phyloP scores from a whole-genome alignment of 495 filamentous ascomycete genomes.

The Podospora bellae-mahoneyi region DNA sequence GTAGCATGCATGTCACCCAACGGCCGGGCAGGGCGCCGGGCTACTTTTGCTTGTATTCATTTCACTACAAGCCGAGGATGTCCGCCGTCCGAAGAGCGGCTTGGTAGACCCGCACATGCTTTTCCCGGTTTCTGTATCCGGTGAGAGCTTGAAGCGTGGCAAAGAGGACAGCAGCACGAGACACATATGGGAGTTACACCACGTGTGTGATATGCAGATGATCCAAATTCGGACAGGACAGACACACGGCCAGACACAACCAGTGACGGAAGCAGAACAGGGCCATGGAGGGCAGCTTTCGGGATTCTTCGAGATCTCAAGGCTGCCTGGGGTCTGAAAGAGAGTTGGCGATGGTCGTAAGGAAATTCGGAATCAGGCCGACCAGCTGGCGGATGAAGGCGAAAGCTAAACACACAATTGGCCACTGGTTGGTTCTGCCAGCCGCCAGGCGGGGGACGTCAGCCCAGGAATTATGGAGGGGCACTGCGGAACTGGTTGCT shows the following conservation, averaged over 20 bases:
- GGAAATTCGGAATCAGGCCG: neutral
- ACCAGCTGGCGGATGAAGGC: neutral
- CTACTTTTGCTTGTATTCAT: neutral
- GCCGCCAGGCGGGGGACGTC: neutral
- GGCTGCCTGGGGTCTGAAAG: neutral
- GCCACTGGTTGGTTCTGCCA: neutral
- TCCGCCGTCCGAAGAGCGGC: conserved; percentile 7
- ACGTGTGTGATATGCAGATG: neutral
- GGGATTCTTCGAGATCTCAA: neutral
- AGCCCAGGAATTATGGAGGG: neutral
- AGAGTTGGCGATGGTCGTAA: neutral
- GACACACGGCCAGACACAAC: neutral
- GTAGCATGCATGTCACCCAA: neutral
- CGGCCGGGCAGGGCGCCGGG: neutral
- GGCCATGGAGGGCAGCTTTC: neutral
- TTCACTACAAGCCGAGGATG: conserved; percentile 15
- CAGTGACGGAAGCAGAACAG: neutral
- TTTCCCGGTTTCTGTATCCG: conserved; percentile 7
- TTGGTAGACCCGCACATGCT: conserved; percentile 12
- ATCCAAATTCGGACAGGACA: neutral
- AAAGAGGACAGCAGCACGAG: neutral
- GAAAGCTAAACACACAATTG: conserved; percentile 1
- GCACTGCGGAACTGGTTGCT: conserved; percentile 6
- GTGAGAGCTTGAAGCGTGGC: neutral
- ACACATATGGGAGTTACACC: neutral